Conservation (phyloP, 805 yeast genomes). For the Babjeviella inositovora region DNA sequence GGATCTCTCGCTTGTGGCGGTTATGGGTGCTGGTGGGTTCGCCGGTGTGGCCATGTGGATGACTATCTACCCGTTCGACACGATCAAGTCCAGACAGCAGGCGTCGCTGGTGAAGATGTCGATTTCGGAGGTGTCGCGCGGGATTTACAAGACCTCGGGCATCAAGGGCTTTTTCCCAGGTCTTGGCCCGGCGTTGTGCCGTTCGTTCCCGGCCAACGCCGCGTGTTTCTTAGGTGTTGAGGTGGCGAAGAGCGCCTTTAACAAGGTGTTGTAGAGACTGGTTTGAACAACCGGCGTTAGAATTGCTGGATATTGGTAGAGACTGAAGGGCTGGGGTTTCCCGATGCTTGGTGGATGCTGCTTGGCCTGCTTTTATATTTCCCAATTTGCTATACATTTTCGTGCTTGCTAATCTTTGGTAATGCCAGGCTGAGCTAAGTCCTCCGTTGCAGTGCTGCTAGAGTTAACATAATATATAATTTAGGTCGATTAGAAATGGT, state of each 20-base stretch:
- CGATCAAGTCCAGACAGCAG: conserved; percentile 76
- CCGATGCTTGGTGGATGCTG: too few species aligned
- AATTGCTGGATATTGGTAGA: too few species aligned
- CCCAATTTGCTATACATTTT: too few species aligned
- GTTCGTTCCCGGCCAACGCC: conserved; percentile 98
- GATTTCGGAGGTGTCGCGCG: conserved; percentile 47
- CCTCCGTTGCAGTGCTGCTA: too few species aligned
- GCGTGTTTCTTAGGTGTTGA: conserved; percentile 96
- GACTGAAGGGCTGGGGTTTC: too few species aligned
- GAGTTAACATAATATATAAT: too few species aligned
- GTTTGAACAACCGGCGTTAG: too few species aligned
- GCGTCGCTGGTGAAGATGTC: conserved; percentile 35
- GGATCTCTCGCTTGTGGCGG: conserved; percentile 51
- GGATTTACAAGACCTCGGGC: conserved; percentile 66
- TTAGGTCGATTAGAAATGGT: too few species aligned
- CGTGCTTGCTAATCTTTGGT: too few species aligned
- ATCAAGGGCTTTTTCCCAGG: conserved; percentile 94
- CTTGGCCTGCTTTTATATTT: too few species aligned
- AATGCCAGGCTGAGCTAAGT: too few species aligned
- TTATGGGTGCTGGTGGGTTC: conserved; percentile 83
- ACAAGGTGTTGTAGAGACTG: too few species aligned
- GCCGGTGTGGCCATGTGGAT: conserved; percentile 98
- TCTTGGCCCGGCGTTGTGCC: conserved; percentile 82
- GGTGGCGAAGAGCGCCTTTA: conserved; percentile 34
- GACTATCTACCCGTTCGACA: conserved; percentile 90